Evolutionary conservation across 768 basidiomycete species (phyloP), one percentile per base, ranked within the genome.

Genomic region (Solioccasus polychromus): DNA sequence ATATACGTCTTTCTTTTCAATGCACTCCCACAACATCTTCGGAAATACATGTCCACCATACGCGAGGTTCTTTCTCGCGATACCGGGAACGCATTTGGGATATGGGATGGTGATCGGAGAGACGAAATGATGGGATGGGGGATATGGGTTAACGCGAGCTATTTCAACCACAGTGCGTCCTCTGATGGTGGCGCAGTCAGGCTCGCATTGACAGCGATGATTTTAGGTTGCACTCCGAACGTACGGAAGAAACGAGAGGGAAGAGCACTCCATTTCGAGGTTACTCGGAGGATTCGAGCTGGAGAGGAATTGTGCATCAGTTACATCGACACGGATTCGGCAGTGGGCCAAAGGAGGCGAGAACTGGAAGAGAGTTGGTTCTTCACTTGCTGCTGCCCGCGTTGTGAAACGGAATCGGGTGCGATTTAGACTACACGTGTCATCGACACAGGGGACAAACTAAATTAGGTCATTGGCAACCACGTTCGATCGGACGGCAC

Each of bases 111-210:
- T 60, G 66, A 70, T 62, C 24, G 62, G 62, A 44, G 64, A 66
- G 48, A 67, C 39, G 80, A 82, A 61, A 79, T 83, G 82, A 58
- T 84, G 17, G 83, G 83, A 19, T 86, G 80, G 76, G 79, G 74
- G 5, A 69, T 83, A 50, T 85, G 80, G 62, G 61, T 75, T 6
- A 74, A 72, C 39, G 80, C 75, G 1, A 82, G 82, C 17, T 83
- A 79, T 62, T 86, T 85, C 57, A 86, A 86, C 52, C 83, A 86
- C 56, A 73, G 84, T 83, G 31, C 36, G 64, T 55, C n/a, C 17
- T 15, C 42, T 44, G 30, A 34, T 14, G 32, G n/a, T n/a, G n/a
- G n/a, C 10, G 26, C 12, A 18, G 12, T 39, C 10, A 18, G 28
- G 9, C 19, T 6, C 10, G 17, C 23, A n/a, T 24, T 52, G 40